These are phyloP conservation scores for Emericellopsis cladophorae DNA, from an alignment of 2,329 filamentous ascomycete species.

Conservation along the genomic window DNA sequence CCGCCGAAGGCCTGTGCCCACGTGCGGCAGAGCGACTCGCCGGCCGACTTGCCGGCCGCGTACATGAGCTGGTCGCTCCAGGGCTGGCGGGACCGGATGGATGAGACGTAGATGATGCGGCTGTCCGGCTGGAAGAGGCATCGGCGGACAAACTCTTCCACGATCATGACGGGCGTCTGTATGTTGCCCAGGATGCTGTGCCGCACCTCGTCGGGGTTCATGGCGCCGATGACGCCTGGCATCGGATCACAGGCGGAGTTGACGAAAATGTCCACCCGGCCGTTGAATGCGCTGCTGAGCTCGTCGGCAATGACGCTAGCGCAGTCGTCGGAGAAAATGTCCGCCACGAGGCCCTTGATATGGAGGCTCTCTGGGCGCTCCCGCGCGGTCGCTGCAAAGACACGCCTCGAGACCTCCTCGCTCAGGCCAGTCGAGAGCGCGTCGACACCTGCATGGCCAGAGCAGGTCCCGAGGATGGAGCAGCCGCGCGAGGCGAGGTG, in stretches of 20 bases:
- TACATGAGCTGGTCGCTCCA: constrained; percentile 17
- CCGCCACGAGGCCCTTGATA: constrained; percentile 14
- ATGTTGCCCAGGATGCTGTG: constrained; percentile 19
- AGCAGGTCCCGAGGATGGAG: constrained; percentile 18
- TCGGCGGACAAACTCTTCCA: constrained; percentile 17
- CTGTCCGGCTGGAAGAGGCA: constrained; percentile 16
- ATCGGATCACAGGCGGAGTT: constrained; percentile 17
- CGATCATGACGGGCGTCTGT: constrained; percentile 19
- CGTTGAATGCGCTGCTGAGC: constrained; percentile 8
- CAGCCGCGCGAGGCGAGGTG: constrained; percentile 15
- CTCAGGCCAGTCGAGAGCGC: constrained; percentile 5
- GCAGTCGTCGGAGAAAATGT: constrained; percentile 15
- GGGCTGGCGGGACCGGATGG: constrained; percentile 13
- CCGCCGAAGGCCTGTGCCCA: constrained; percentile 22
- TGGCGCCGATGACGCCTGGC: constrained; percentile 8
- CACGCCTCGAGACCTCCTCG: constrained; percentile 6
- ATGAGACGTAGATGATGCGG: constrained; percentile 21
- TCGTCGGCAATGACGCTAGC: constrained; percentile 13
- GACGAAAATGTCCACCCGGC: constrained; percentile 18
- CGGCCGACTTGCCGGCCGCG: constrained; percentile 17
- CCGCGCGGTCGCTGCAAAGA: constrained; percentile 5
- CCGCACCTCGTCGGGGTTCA: constrained; percentile 13
- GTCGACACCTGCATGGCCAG: neutral
- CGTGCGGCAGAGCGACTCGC: constrained; percentile 20
- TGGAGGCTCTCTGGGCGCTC: constrained; percentile 4